phyloP scores from a whole-genome alignment of 2,329 filamentous ascomycete species.

The Clarireedia homoeocarpa region DNA sequence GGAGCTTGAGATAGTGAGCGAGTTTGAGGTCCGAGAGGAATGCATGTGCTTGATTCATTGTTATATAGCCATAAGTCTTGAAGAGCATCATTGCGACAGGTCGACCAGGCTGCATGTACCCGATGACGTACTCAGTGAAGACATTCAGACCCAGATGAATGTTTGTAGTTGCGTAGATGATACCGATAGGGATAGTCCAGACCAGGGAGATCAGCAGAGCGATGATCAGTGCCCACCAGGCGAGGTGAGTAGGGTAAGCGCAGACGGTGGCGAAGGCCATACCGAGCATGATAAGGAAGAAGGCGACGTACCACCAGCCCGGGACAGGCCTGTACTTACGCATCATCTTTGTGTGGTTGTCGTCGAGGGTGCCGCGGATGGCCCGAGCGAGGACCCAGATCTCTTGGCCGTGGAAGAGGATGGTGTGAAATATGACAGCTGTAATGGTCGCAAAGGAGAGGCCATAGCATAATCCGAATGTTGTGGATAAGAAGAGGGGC shows the following conservation, averaged over 20 bases:
- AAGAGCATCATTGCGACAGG: slow-evolving; percentile 73
- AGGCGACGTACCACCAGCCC: slow-evolving; percentile 47
- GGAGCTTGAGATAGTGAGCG: slow-evolving; percentile 48
- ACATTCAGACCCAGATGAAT: slow-evolving; percentile 67
- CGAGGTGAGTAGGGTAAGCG: slow-evolving; percentile 11
- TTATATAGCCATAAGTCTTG: slow-evolving; percentile 31
- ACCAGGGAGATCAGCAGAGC: slow-evolving; percentile 28
- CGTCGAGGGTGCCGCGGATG: slow-evolving; percentile 38
- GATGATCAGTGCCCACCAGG: slow-evolving; percentile 24
- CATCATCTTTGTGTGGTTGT: slow-evolving; percentile 45
- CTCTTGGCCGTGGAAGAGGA: slow-evolving; percentile 57
- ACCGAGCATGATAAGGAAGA: slow-evolving; percentile 40
- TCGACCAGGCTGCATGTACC: slow-evolving; percentile 64
- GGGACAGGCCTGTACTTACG: slow-evolving; percentile 47
- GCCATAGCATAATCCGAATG: slow-evolving; percentile 63
- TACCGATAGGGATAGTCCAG: slow-evolving; percentile 51
- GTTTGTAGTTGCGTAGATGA: slow-evolving; percentile 63
- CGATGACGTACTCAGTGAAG: slow-evolving; percentile 64
- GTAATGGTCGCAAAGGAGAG: slow-evolving; percentile 66
- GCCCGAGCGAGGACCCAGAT: slow-evolving; percentile 60
- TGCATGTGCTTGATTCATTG: slow-evolving; percentile 11
- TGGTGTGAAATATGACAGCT: slow-evolving; percentile 59
- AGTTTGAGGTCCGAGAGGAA: slow-evolving; percentile 36
- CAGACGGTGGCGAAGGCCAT: slow-evolving; percentile 25
- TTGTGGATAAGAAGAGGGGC: slow-evolving; percentile 65